phyloP scores from a whole-genome alignment of 305 asterid species.

The Rubia occidens region DNA sequence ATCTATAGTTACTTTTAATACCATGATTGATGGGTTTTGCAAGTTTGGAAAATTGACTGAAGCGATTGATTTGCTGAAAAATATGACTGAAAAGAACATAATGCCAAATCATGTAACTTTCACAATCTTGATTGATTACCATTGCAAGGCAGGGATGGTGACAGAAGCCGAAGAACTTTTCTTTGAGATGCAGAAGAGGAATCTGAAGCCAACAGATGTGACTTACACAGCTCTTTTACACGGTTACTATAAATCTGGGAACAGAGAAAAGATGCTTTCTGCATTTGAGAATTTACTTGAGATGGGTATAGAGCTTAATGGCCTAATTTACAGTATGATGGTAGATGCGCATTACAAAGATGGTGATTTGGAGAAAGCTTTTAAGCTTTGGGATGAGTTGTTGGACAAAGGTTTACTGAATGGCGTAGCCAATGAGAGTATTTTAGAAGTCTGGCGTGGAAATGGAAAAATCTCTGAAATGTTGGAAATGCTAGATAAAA shows the following conservation, averaged over 20 bases:
- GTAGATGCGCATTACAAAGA: conserved; percentile 48
- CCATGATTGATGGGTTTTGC: conserved; percentile 63
- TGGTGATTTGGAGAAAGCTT: conserved; percentile 45
- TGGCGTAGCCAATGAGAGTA: conserved; percentile 41
- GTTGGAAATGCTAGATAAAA: conserved; percentile 37
- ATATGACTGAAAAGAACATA: conserved; percentile 48
- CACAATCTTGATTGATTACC: conserved; percentile 56
- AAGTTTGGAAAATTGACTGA: conserved; percentile 48
- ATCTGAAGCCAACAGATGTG: conserved; percentile 51
- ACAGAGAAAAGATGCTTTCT: conserved; percentile 47
- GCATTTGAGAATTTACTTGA: conserved; percentile 49
- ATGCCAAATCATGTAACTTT: conserved; percentile 64
- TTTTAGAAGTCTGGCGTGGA: conserved; percentile 45
- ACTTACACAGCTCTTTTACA: conserved; percentile 63
- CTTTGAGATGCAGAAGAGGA: conserved; percentile 46
- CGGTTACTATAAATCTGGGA: conserved; percentile 61
- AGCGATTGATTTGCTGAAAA: conserved; percentile 51
- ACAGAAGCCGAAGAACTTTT: conserved; percentile 64
- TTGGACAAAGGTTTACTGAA: conserved; percentile 48
- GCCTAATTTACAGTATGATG: conserved; percentile 42
- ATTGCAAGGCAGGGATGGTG: conserved; percentile 49
- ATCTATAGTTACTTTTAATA: conserved; percentile 56
- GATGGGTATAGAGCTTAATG: conserved; percentile 68
- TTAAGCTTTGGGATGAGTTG: conserved; percentile 50
- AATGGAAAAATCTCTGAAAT: conserved; percentile 38